These are phyloP conservation scores for Emergomyces orientalis DNA, from an alignment of 2,329 filamentous ascomycete genomes.

Conservation along the genomic window DNA sequence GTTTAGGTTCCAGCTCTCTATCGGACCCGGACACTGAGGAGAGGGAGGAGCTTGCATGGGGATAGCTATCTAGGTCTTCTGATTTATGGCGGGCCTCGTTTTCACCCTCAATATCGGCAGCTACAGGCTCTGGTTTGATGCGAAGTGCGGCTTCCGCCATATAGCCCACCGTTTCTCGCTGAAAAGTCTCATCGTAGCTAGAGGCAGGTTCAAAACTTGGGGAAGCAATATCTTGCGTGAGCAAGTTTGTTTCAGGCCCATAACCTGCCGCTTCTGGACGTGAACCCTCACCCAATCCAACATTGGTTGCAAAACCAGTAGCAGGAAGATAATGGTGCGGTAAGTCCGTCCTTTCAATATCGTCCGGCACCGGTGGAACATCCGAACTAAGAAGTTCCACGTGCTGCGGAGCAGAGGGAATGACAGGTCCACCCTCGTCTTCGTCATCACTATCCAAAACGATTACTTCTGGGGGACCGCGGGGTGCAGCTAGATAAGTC, in stretches of 20 bases:
- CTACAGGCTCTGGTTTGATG: not conserved
- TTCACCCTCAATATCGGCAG: not conserved
- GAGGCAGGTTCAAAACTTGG: not conserved
- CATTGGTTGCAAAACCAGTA: not conserved
- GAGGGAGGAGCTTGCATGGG: not conserved
- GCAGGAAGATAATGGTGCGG: not conserved
- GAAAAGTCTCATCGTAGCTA: not conserved
- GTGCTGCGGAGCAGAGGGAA: not conserved
- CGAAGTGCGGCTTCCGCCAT: not conserved
- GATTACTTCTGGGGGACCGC: constrained; percentile 29
- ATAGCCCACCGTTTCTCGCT: not conserved
- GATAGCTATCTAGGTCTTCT: not conserved
- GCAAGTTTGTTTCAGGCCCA: not conserved
- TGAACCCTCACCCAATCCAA: not conserved
- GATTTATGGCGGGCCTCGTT: not conserved
- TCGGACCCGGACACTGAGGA: not conserved
- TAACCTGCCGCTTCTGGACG: not conserved
- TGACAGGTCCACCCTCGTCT: not conserved
- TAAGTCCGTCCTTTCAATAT: not conserved
- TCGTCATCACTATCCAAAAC: constrained; percentile 36
- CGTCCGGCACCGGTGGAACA: not conserved
- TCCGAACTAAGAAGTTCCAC: not conserved
- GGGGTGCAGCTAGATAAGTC: constrained; percentile 12
- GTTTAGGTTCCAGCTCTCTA: not conserved
- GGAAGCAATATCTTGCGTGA: not conserved